Base-by-base conservation (phyloP, 1,139 yeast genomes). In the Yarrowia galli region DNA sequence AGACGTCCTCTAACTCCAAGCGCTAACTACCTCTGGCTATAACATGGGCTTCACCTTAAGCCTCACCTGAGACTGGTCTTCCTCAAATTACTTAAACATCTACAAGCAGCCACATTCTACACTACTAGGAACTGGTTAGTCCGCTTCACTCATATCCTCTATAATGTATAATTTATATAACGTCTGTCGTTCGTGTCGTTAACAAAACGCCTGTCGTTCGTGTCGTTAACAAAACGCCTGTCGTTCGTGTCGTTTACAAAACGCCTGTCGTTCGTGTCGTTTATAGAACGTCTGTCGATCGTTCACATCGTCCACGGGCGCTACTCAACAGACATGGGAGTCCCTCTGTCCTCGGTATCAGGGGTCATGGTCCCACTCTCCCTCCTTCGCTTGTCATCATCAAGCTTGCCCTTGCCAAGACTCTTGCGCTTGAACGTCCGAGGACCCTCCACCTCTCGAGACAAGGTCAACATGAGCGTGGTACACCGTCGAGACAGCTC, bases 401-500 rank as follows among this genome's bases (percentile, higher is more conserved):
- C 64, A 10, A 58, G 42, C 64, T 58, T 58, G 43, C 64, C 64
- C 51, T 58, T 58, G 18, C 64, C 64, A 20, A 58, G 7, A 43
- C 64, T 58, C 64, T 75, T 75, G 25, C 78, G 70, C 69, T 76
- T 76, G 71, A 74, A 69, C 0, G 77, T 76, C 46, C 69, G 68
- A 13, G 78, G 78, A 2, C 80, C 78, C 65, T 75, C 78, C 22
- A 72, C 73, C 56, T 76, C 78, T 61, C 77, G 68, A 7, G 76
- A 75, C 43, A 76, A 73, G 0, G 77, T 78, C 53, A 75, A 69
- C 36, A 95, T 79, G 67, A 95, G 81, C 0, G 98, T 92, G 69
- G 87, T 89, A 54, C 92, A 87, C 73, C 99, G 84, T 76, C 98
- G 84, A 4, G 93, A 88, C 56, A 95, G 77, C 74, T 95, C 99